Evolutionary conservation across 768 basidiomycete genomes (phyloP), one percentile per base, ranked within the genome.

Genomic region (Lentinula sp.): DNA sequence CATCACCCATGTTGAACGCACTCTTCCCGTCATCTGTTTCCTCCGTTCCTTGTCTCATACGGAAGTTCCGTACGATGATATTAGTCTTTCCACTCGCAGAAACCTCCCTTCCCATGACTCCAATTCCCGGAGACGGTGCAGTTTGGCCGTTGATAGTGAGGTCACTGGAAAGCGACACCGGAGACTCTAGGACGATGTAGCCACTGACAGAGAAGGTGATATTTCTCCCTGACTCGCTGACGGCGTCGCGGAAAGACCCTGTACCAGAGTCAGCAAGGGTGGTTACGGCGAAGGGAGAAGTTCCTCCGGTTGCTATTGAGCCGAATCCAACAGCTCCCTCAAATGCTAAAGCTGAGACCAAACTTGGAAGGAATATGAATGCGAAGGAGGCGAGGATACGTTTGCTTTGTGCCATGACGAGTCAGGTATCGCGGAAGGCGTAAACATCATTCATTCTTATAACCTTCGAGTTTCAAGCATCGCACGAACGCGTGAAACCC

Each of bases 171-270:
- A 68, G 62, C 13, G 67, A 68, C 2, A 68, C 49, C 8, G 67
- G 64, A 23, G 67, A 66, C 48, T 18, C 18, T 39, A 68, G 67
- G n/a, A 65, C 64, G 62, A 68, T 64, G 54, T 68, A 68, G 43
- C 67, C 67, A 59, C 63, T 63, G 36, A 68, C 65, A 42, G 67
- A 60, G 55, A 68, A 68, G 39, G 67, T 68, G 56, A 68, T 66
- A 54, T 66, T 68, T 43, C 65, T 49, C 36, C 66, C 66, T 6
- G 66, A 63, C 20, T 52, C 65, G 48, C 64, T 64, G 16, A 66
- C 65, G 39, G 64, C 65, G 43, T 66, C 65, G 39, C 65, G 65
- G 51, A 65, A 60, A 3, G 64, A 62, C 33, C 67, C 65, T 4
- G 67, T 68, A n/a, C 67, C 67, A 15, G 65, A 66, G 49, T 68